A percentile compares a stretch with the other conserved stretches of the same genome.
Conservation (phyloP, 352 stramenopile species). For the Phytophthora kernoviae region DNA sequence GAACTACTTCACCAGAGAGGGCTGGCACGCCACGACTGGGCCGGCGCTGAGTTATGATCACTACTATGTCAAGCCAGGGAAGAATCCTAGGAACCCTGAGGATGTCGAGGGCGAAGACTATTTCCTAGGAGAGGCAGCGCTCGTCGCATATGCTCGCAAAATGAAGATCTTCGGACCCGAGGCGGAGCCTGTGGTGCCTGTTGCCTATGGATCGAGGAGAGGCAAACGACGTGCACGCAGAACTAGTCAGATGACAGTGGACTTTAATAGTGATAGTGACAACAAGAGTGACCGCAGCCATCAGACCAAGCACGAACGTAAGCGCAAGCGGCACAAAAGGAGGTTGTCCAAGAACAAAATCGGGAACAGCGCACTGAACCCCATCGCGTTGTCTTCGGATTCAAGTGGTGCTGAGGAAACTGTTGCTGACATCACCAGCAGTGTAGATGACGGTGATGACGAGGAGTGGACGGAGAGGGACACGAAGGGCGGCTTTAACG, state of each 20-base stretch:
- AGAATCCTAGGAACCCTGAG: constrained; percentile 16
- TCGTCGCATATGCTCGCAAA: constrained; percentile 35
- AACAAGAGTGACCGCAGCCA: constrained; percentile 10
- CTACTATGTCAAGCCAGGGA: constrained; percentile 49
- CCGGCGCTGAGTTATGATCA: constrained; percentile 46
- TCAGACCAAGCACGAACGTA: constrained; percentile 1
- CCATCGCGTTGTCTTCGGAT: constrained; percentile 31
- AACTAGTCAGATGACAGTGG: constrained; percentile 1
- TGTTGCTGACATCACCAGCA: constrained; percentile 11
- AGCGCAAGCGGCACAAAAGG: constrained; percentile 15
- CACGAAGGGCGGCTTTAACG: constrained; percentile 14
- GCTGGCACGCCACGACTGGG: constrained; percentile 26
- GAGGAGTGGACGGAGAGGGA: constrained; percentile 26
- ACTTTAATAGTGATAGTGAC: constrained; percentile 7
- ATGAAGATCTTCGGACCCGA: constrained; percentile 40
- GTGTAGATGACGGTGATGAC: constrained; percentile 14
- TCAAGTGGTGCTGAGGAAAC: constrained; percentile 22
- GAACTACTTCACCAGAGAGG: constrained; percentile 28
- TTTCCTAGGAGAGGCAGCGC: constrained; percentile 45
- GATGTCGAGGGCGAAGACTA: constrained; percentile 41
- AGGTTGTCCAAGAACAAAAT: constrained; percentile 8
- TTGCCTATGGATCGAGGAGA: neutral
- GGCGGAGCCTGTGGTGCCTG: neutral
- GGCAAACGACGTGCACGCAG: constrained; percentile 18
- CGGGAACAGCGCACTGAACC: constrained; percentile 17